These are phyloP conservation scores for Boletus pseudopeckii DNA, from an alignment of 768 basidiomycete genomes.

Conservation along the genomic window DNA sequence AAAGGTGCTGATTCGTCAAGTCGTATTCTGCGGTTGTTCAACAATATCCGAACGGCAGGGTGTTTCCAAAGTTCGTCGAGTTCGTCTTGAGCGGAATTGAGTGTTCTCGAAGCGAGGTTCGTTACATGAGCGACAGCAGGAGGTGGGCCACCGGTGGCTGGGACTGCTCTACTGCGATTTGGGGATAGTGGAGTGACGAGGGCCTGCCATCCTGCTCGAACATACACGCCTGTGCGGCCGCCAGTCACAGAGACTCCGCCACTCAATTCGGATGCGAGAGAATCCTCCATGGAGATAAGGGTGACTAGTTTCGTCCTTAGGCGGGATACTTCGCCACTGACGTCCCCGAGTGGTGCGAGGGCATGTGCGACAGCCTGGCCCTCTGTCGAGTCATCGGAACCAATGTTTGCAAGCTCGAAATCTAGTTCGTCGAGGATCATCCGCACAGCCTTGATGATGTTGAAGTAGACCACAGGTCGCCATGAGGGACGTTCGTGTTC, in stretches of 20 bases:
- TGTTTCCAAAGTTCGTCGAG: conserved; percentile 69
- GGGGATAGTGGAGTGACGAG: conserved; percentile 42
- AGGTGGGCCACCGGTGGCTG: conserved; percentile 30
- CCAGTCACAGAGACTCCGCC: conserved; percentile 60
- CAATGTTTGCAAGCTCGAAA: conserved; percentile 43
- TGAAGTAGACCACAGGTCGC: conserved; percentile 80
- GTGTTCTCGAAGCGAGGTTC: conserved; percentile 52
- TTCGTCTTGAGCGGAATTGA: conserved; percentile 47
- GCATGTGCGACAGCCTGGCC: conserved; percentile 31
- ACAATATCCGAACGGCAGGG: conserved; percentile 55
- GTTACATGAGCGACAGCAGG: conserved; percentile 41
- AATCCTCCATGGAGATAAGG: conserved; percentile 62
- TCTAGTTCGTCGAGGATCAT: conserved; percentile 73
- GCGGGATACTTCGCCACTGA: conserved; percentile 45
- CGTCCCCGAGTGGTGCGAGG: conserved; percentile 31
- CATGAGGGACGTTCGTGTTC: conserved; percentile 71
- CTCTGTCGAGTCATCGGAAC: conserved; percentile 26
- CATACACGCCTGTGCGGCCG: conserved; percentile 60
- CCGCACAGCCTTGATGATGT: conserved; percentile 75
- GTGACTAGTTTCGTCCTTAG: conserved; percentile 59
- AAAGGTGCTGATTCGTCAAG: conserved; percentile 76
- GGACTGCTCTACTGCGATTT: conserved; percentile 42
- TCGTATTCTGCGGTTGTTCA: conserved; percentile 56
- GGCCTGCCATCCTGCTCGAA: conserved; percentile 72
- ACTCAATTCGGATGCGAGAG: conserved; percentile 64